Percentiles rank a stretch among this genome's conserved stretches.
Evolutionary conservation across 352 stramenopile genomes (phyloP).

Genomic region (Albugo candida): DNA sequence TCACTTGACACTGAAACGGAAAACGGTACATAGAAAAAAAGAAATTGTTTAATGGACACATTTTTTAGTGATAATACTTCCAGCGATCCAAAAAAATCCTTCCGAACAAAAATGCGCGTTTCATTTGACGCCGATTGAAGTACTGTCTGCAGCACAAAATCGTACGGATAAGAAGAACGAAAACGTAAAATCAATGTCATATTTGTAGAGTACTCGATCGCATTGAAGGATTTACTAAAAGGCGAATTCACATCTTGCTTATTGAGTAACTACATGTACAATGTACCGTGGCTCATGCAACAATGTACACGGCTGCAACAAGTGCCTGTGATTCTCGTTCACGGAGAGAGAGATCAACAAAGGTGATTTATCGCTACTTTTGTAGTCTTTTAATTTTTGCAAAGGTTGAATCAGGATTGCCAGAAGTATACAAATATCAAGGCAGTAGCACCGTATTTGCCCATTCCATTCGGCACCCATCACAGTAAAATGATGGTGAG

Average conservation of each 20-base stretch:
- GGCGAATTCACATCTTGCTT: conserved; percentile 40
- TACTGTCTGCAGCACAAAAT: conserved; percentile 20
- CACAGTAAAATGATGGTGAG: conserved; percentile 68
- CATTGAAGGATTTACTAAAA: conserved; percentile 23
- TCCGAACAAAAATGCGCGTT: conserved; percentile 8
- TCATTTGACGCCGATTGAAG: conserved; percentile 18
- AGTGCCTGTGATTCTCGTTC: conserved; percentile 53
- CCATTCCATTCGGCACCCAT: conserved; percentile 70
- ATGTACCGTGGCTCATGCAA: conserved; percentile 48
- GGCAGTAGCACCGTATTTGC: conserved; percentile 35
- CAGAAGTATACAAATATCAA: conserved; percentile 35
- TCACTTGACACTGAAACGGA: too few species aligned
- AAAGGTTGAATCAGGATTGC: conserved; percentile 38
- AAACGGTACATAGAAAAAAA: too few species aligned
- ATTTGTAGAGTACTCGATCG: conserved; percentile 17
- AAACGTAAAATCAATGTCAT: background rate
- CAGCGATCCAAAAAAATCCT: background rate
- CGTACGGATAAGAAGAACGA: conserved; percentile 11
- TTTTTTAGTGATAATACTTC: too few species aligned
- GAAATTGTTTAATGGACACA: too few species aligned
- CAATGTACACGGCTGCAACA: conserved; percentile 32
- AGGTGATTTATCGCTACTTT: conserved; percentile 1
- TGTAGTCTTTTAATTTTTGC: background rate
- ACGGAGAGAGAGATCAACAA: conserved; percentile 39
- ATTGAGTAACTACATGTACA: conserved; percentile 72